Evolutionary conservation across 768 basidiomycete species (phyloP).

Genomic region (Fomitopsis pulvina): DNA sequence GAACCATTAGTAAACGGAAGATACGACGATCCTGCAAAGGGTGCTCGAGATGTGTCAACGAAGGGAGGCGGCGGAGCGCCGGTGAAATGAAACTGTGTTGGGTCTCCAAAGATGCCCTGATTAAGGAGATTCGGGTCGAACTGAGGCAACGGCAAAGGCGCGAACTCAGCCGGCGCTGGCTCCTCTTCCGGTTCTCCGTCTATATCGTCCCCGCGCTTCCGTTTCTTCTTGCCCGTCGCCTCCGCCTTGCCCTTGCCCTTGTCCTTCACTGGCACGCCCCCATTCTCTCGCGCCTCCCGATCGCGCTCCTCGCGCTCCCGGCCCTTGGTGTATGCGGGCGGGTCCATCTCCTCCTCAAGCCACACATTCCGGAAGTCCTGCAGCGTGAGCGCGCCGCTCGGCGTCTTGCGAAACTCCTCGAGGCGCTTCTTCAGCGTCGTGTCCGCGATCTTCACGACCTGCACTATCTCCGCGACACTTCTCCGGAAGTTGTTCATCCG

Average conservation of each 20-base stretch:
- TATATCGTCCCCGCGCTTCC: conserved; percentile 32
- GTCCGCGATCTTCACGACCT: conserved; percentile 99
- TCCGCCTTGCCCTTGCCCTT: conserved; percentile 25
- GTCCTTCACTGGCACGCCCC: conserved; percentile 20
- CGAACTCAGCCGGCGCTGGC: conserved; percentile 15
- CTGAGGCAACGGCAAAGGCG: conserved; percentile 21
- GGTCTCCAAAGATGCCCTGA: conserved; percentile 62
- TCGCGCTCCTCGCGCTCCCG: conserved; percentile 59
- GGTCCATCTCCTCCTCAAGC: conserved; percentile 89
- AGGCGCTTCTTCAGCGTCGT: conserved; percentile 88
- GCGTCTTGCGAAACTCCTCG: conserved; percentile 90
- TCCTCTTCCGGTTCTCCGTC: conserved; percentile 29
- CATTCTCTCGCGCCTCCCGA: conserved; percentile 32
- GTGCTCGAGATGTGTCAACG: neutral
- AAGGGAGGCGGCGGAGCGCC: conserved; percentile 10
- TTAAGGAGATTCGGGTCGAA: conserved; percentile 58
- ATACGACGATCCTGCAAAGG: neutral
- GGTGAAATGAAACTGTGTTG: conserved; percentile 24
- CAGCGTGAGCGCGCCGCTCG: conserved; percentile 78
- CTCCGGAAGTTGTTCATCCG: conserved; percentile 98
- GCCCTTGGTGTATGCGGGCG: conserved; percentile 80
- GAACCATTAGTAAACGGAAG: neutral
- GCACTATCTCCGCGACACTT: conserved; percentile 91
- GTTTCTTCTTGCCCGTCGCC: conserved; percentile 28
- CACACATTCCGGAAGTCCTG: conserved; percentile 87